phyloP scores from a whole-genome alignment of 106 monocot genomes.

The Apostasia shenzhenica region DNA sequence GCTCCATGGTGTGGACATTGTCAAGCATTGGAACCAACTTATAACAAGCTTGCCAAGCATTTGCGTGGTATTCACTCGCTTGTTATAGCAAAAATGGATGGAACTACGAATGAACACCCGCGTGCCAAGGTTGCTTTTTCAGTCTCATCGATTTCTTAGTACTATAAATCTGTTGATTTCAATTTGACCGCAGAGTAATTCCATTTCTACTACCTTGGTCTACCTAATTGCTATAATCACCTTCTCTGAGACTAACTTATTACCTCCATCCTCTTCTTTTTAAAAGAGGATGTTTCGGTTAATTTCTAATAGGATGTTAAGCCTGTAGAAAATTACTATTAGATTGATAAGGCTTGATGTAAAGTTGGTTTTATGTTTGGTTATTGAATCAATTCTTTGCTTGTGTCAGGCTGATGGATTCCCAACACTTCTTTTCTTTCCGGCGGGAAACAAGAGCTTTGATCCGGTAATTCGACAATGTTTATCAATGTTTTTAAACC shows the following conservation, averaged over 20 bases:
- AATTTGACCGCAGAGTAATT: background rate
- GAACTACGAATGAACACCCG: conserved; percentile 92
- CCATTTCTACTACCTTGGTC: background rate
- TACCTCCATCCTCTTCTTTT: too few species aligned
- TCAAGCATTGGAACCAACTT: conserved; percentile 81
- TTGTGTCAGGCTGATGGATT: conserved; percentile 80
- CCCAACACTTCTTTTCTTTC: conserved; percentile 92
- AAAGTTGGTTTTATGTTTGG: too few species aligned
- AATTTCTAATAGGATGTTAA: too few species aligned
- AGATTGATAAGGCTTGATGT: too few species aligned
- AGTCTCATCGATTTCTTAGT: too few species aligned
- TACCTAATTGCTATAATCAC: background rate
- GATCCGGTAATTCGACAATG: conserved; percentile 59
- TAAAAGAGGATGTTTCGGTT: too few species aligned
- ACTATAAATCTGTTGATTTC: background rate
- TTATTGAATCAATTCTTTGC: background rate
- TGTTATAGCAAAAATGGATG: conserved; percentile 96
- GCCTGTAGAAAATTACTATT: too few species aligned
- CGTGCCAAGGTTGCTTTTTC: conserved; percentile 67
- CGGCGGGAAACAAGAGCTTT: conserved; percentile 96
- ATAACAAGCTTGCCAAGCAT: conserved; percentile 93
- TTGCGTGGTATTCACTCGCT: conserved; percentile 64
- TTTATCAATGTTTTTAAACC: background rate
- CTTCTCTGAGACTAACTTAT: too few species aligned
- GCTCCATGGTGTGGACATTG: conserved; percentile 99